Base-by-base conservation (phyloP, 805 yeast genomes). In the Wickerhamiella cacticola region DNA sequence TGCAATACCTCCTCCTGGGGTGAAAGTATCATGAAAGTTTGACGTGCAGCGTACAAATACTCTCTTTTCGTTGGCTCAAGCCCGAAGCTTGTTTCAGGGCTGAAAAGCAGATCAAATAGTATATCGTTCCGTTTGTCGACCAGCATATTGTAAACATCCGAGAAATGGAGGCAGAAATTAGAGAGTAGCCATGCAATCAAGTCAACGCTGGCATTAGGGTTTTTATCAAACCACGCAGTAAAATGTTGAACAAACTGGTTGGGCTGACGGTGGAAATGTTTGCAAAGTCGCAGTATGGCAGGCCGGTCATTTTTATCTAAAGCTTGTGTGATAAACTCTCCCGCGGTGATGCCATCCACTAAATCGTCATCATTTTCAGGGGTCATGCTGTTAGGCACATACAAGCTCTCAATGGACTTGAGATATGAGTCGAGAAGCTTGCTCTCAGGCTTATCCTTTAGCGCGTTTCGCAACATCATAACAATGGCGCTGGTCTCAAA, bases 401-500 rank as follows among this genome's bases (percentile, higher is more conserved):
- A 24, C 9, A 33, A 8, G 22, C 38, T 15, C 40, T 43, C 46
- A 10, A 33, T 23, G 10, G 46, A 43, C 24, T 34, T 23, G 31
- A 43, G 40, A 40, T 33, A 43, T 19, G 38, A n/a, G 40, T 43
- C 38, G 29, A 43, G 39, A 8, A 39, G 21, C 16, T 22, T 15
- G 31, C 38, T 33, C 3, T 43, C 39, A 12, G 39, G 40, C 39
- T 33, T 35, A 19, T 33, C 46, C 13, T 33, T 21, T 13, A 24
- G 31, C 7, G 46, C 46, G 19, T 23, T 24, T 18, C 39, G 38
- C 22, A 43, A n/a, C 46, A 43, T 31, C 46, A 43, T 33, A 21
- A 43, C 31, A n/a, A 43, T 43, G 13, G 33, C 33, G 29, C 31
- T 19, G 10, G 36, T 43, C n/a, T 43, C 46, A 43, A 31, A 43